These are phyloP conservation scores for Agaricus blazei DNA, from an alignment of 768 basidiomycete species.

Conservation along the genomic window DNA sequence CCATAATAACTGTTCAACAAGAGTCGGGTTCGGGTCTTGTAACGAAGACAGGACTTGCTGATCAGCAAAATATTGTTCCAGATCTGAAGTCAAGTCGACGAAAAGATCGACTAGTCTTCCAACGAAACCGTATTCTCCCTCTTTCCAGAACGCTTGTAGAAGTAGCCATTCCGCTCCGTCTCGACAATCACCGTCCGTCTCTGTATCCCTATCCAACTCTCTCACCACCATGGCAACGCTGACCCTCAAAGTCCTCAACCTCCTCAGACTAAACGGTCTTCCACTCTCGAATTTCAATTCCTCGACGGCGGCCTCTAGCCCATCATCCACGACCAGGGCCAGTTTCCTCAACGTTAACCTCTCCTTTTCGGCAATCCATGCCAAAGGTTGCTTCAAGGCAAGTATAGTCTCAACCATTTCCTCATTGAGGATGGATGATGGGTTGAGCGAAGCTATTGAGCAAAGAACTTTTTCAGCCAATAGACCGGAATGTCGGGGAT, in stretches of 20 bases:
- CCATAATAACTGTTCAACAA: slow-evolving; percentile 51
- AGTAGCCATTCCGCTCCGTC: slow-evolving; percentile 49
- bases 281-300: slow-evolving; percentile 48
- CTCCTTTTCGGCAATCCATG: slow-evolving; percentile 58
- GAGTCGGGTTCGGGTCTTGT: slow-evolving; percentile 28
- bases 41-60: slow-evolving; percentile 16
- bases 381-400: slow-evolving; percentile 53
- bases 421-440: slow-evolving; percentile 51
- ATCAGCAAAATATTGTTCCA: slow-evolving; percentile 48
- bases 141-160: slow-evolving; percentile 56
- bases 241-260: slow-evolving; percentile 57
- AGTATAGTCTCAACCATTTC: slow-evolving; percentile 57
- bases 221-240: slow-evolving; percentile 52
- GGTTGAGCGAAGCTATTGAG: slow-evolving; percentile 50
- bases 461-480: slow-evolving; percentile 66
- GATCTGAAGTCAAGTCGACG: slow-evolving; percentile 41
- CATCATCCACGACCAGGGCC: slow-evolving; percentile 66
- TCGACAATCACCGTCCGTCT: slow-evolving; percentile 20
- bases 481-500: slow-evolving; percentile 58
- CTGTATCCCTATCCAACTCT: slow-evolving; percentile 33
- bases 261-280: slow-evolving; percentile 45
- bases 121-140: slow-evolving; percentile 50
- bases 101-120: slow-evolving; percentile 38
- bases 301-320: slow-evolving; percentile 56
- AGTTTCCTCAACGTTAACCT: slow-evolving; percentile 53